Base-by-base conservation (phyloP, 805 yeast species). In the Metschnikowia henanensis region DNA sequence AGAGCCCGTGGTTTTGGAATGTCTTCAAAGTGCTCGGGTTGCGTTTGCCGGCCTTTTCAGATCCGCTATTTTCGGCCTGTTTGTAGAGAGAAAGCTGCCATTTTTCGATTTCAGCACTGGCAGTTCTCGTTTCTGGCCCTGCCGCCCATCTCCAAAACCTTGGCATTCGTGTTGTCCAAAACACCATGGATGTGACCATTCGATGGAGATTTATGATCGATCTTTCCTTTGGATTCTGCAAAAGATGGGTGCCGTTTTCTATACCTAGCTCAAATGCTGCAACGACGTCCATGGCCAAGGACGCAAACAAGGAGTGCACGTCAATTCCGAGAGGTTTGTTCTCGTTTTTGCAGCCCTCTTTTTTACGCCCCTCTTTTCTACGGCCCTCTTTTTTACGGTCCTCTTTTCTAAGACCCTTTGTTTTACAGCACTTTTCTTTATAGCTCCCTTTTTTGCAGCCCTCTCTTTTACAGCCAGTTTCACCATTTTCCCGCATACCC, bases 251-350 rank as follows among this genome's bases (percentile, higher is more conserved):
- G 13, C 81, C 74, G 42, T 72, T 68, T 8, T 65, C 60, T 0
- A 58, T 50, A 0, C 91, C 90, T 43, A 81, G 70, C 44, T 80
- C 79, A 55, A 82, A 80, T 15, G 75, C 73, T 1, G 83, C 73
- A 2, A 83, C 80, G 4, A 80, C 83, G 53, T 84, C 90, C 80
- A 84, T 77, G 4, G 90, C 90, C 53, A 84, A 66, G 15, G 82
- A 66, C 17, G 79, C 81, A 68, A 83, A 84, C 5, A 84, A 58
- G 15, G 77, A 68, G 52, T 79, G 80, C 3, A 79, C 82, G 36
- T 84, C 84, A 30, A 70, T 62, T 6, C 30, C 30, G 3, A n/a
- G n/a, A n/a, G n/a, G n/a, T n/a, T n/a, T n/a, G n/a, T n/a, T n/a
- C n/a, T n/a, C n/a, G n/a, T n/a, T n/a, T n/a, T n/a, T n/a, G n/a